Conservation (phyloP, 2,329 filamentous ascomycete species). For the Escovopsis weberi region DNA sequence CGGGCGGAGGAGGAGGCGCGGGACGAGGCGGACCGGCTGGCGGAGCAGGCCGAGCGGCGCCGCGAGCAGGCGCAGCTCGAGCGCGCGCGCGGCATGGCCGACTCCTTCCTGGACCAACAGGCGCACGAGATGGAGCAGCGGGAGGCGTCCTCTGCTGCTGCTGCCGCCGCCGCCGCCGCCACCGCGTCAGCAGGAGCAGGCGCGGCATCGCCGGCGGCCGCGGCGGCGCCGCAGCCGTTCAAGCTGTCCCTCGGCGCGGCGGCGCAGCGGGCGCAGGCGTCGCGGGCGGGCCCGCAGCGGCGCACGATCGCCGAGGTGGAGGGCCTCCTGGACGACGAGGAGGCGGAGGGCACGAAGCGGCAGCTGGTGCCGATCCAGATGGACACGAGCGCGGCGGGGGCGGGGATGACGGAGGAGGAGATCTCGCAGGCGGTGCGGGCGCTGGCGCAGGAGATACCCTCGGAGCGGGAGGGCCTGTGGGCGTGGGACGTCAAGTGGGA, state of each 20-base stretch:
- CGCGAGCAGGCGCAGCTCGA: constrained; percentile 59
- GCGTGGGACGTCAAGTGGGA: constrained; percentile 90
- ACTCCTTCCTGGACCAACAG: constrained; percentile 78
- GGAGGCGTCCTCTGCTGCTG: constrained; percentile 23
- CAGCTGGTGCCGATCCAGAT: constrained; percentile 74
- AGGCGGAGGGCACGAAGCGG: constrained; percentile 58
- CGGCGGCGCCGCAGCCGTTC: constrained; percentile 58
- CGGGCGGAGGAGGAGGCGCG: constrained; percentile 57
- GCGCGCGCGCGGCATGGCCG: constrained; percentile 69
- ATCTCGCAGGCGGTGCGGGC: constrained; percentile 66
- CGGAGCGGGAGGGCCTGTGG: constrained; percentile 76
- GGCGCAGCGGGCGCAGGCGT: constrained; percentile 54
- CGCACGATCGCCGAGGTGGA: constrained; percentile 89
- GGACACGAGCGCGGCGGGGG: constrained; percentile 47
- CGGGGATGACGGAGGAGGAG: constrained; percentile 72
- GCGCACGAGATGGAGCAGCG: constrained; percentile 57
- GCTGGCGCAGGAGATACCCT: constrained; percentile 80
- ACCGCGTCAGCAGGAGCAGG: constrained; percentile 52
- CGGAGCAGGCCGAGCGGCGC: constrained; percentile 61
- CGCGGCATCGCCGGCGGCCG: constrained; percentile 35
- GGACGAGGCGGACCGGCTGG: constrained; percentile 70
- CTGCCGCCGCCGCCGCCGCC: constrained; percentile 10
- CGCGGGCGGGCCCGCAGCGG: constrained; percentile 41
- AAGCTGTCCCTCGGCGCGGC: constrained; percentile 87
- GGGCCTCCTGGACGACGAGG: constrained; percentile 86